Conservation (phyloP, 768 basidiomycete genomes). For the Panaeolus papilionaceus region DNA sequence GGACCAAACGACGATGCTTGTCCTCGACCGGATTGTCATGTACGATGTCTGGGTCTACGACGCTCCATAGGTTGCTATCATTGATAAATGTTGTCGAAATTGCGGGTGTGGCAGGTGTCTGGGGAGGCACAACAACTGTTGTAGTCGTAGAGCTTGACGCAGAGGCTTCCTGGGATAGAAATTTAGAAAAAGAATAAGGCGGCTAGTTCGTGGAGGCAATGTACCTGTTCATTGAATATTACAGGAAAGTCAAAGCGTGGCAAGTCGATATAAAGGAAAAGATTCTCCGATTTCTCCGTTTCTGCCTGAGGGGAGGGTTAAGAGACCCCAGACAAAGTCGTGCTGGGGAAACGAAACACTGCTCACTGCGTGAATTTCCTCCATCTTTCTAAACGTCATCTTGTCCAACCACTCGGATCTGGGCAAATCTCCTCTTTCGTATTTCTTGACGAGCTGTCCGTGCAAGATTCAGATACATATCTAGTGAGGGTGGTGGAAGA, state of each 20-base stretch:
- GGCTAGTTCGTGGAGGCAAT: conserved; percentile 29
- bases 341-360: neutral
- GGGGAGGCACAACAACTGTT: conserved; percentile 47
- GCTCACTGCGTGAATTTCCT: conserved; percentile 88
- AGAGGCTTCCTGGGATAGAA: conserved; percentile 29
- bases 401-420: conserved; percentile 97
- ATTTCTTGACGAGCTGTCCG: conserved; percentile 87
- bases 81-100: conserved; percentile 57
- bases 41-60: conserved; percentile 89
- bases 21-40: conserved; percentile 98
- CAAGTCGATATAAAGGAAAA: conserved; percentile 96
- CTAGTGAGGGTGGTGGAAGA: neutral
- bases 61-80: conserved; percentile 83
- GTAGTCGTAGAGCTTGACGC: conserved; percentile 46
- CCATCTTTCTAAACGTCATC: conserved; percentile 92
- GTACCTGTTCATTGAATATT: conserved; percentile 88
- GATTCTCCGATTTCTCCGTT: conserved; percentile 87
- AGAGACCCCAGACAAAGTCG: neutral
- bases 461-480: neutral
- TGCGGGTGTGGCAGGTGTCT: conserved; percentile 50
- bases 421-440: conserved; percentile 90
- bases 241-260: conserved; percentile 98
- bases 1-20: conserved; percentile 92
- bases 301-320: conserved; percentile 63
- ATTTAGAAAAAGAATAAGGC: neutral